Percentiles rank a stretch among this genome's conserved stretches.
Evolutionary conservation across 495 filamentous ascomycete species (phyloP).

Genomic region (Neurospora sp.): DNA sequence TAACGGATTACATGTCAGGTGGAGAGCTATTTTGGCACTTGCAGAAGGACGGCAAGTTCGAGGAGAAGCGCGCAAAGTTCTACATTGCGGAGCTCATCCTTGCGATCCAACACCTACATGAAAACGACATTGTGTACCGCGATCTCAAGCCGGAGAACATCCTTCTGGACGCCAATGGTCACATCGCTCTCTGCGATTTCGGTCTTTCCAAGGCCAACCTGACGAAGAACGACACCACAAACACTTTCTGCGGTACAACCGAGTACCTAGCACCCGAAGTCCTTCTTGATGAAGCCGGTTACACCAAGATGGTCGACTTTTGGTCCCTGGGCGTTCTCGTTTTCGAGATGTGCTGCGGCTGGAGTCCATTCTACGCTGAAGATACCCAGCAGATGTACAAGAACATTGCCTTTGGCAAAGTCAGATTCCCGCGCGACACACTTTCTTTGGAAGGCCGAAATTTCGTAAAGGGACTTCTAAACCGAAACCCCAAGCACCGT

Average conservation of each 20-base stretch:
- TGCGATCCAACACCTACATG: conserved; percentile 88
- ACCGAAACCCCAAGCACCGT: conserved; percentile 92
- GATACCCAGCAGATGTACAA: conserved; percentile 99
- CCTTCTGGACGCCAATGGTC: conserved; percentile 82
- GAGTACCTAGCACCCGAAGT: conserved; percentile 97
- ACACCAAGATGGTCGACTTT: conserved; percentile 99
- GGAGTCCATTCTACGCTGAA: conserved; percentile 98
- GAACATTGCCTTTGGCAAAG: conserved; percentile 98
- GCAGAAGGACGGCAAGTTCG: conserved; percentile 93
- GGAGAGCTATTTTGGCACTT: conserved; percentile 98
- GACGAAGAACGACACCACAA: conserved; percentile 91
- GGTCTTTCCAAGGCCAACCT: conserved; percentile 96
- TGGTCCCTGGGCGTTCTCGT: conserved; percentile 97
- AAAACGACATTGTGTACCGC: conserved; percentile 95
- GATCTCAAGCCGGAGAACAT: conserved; percentile 98
- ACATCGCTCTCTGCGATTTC: conserved; percentile 93
- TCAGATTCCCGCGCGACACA: conserved; percentile 90
- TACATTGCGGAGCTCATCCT: conserved; percentile 98
- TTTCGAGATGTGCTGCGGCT: conserved; percentile 99
- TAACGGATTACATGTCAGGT: conserved; percentile 99
- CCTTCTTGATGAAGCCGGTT: conserved; percentile 89
- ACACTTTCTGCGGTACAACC: conserved; percentile 97
- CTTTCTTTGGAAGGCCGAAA: conserved; percentile 89
- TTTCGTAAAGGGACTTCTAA: conserved; percentile 94
- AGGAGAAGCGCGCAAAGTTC: conserved; percentile 91